Percentiles rank a stretch among this genome's conserved stretches.
Conservation (phyloP, 495 filamentous ascomycete species). For the Penicillium egyptiacum region DNA sequence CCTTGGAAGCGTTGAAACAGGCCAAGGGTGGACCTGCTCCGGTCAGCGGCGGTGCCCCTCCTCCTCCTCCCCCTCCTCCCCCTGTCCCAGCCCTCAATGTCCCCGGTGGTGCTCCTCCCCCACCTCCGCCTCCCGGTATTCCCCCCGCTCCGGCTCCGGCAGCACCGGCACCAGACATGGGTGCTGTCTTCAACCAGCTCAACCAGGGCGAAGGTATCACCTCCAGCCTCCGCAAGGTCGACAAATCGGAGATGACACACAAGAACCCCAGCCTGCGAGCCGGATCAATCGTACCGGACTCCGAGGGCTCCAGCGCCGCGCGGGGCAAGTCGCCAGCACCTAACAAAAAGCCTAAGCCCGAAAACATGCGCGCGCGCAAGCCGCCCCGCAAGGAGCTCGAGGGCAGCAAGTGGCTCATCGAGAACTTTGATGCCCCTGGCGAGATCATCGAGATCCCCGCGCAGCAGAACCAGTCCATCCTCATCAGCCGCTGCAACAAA, state of each 20-base stretch:
- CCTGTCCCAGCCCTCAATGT: constrained; percentile 56
- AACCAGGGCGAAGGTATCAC: constrained; percentile 88
- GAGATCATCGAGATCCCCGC: constrained; percentile 75
- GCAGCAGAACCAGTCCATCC: constrained; percentile 79
- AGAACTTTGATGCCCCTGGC: constrained; percentile 83
- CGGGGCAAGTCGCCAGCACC: constrained; percentile 80
- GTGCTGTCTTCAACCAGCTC: constrained; percentile 84
- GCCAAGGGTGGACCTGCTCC: constrained; percentile 55
- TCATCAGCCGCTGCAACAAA: constrained; percentile 87
- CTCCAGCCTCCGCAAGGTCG: constrained; percentile 84
- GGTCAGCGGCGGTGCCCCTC: constrained; percentile 35
- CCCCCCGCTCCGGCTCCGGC: constrained; percentile 34
- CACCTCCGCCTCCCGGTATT: constrained; percentile 60
- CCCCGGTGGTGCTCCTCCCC: constrained; percentile 68
- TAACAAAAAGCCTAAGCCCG: constrained; percentile 89
- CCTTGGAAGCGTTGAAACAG: constrained; percentile 65
- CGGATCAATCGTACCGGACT: constrained; percentile 60
- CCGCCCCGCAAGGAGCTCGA: constrained; percentile 88
- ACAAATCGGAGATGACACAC: constrained; percentile 93
- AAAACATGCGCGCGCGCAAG: constrained; percentile 91
- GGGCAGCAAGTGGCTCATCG: constrained; percentile 93
- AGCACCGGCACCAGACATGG: constrained; percentile 58
- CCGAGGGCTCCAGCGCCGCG: constrained; percentile 48
- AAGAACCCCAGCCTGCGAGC: constrained; percentile 93
- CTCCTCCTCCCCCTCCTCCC: constrained; percentile 59